Conservation (phyloP, 2,329 filamentous ascomycete species). For the Fusarium fracticaudum region DNA sequence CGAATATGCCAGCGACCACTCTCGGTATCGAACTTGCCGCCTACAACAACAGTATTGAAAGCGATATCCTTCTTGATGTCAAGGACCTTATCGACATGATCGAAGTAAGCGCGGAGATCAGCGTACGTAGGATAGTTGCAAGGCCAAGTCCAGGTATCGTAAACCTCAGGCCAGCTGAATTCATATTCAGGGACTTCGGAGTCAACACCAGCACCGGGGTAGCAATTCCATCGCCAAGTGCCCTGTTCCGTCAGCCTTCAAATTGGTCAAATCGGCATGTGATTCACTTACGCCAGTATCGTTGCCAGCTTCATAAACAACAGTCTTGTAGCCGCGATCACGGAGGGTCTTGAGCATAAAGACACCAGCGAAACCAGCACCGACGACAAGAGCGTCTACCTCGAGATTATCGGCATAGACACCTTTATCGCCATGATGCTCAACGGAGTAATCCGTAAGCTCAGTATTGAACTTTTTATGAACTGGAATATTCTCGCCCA, state of each 20-base stretch:
- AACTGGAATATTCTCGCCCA: conserved; percentile 35
- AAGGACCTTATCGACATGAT: conserved; percentile 65
- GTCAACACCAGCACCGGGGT: conserved; percentile 65
- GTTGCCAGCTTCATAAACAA: conserved; percentile 63
- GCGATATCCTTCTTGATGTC: conserved; percentile 65
- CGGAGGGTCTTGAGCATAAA: conserved; percentile 63
- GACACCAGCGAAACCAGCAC: conserved; percentile 59
- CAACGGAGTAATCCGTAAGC: conserved; percentile 51
- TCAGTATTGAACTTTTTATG: conserved; percentile 54
- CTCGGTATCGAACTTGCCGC: conserved; percentile 60
- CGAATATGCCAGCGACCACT: conserved; percentile 60
- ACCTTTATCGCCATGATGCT: conserved; percentile 45
- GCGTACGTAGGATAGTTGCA: conserved; percentile 61
- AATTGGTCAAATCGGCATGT: too few relatives aligned
- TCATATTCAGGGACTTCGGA: conserved; percentile 64
- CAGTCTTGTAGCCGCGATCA: conserved; percentile 57
- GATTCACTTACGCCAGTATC: conserved; percentile 53
- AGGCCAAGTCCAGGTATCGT: conserved; percentile 66
- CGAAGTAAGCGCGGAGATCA: conserved; percentile 67
- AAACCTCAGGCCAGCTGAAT: conserved; percentile 61
- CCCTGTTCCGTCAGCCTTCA: background rate
- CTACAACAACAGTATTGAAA: conserved; percentile 65
- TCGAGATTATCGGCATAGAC: conserved; percentile 56
- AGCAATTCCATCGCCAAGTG: conserved; percentile 63
- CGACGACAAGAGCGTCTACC: conserved; percentile 56